Base-by-base conservation (phyloP, 1,139 yeast species). In the Lodderomyces pseudojiufengensis region DNA sequence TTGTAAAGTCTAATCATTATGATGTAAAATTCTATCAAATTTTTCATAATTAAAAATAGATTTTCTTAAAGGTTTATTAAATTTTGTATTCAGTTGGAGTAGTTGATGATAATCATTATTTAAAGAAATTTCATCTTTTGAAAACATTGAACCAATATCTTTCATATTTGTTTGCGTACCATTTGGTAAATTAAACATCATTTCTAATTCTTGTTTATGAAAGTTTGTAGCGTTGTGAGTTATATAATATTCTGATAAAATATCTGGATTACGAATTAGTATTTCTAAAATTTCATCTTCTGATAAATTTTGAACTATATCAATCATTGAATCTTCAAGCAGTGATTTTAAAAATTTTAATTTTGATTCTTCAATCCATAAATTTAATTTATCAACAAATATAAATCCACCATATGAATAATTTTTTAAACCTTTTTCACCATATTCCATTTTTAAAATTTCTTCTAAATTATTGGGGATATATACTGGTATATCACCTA, bases 401-500 rank as follows among this genome's bases (percentile, higher is more conserved):
- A 46, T 52, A 33, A 46, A 55, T 10, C 51, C 54, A 14, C 43
- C 45, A 36, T 44, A 53, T 13, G 42, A 44, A 37, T 51, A 54
- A 27, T 46, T 35, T 2, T 45, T 42, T 44, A 54, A 42, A 7
- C 59, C 59, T 24, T 40, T 40, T 2, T 37, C 22, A 18, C 20
- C 20, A 40, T 61, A 63, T 39, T 61, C 67, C 43, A 56, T 61
- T 12, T 50, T 45, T 28, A 63, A 47, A 7, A 61, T 47, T 25
- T 47, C 48, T 14, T 54, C 49, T 10, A 61, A 51, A 29, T 49
- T 41, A 37, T 53, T 50, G 9, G 67, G 67, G 3, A 63, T 47
- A 32, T 47, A 59, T 5, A 59, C 46, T 2, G 68, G 67, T 2
- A 59, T 63, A 3, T 67, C 67, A 16, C 55, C 58, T 41, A 63